Evolutionary conservation across 2,329 filamentous ascomycete species (phyloP).

Genomic region (Rutstroemia sp.): DNA sequence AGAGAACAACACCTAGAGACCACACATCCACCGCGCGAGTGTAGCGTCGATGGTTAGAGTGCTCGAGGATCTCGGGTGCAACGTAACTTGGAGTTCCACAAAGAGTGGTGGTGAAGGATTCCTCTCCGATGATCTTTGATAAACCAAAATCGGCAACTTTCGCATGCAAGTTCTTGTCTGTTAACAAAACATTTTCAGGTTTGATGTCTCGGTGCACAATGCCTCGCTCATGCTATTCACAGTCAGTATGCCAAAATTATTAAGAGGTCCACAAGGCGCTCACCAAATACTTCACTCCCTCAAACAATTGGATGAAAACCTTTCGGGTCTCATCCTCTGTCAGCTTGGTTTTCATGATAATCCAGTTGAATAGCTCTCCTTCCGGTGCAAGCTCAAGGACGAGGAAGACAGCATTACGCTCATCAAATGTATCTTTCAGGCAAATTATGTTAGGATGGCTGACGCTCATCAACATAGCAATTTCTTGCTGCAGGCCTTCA

Average conservation of each 20-base stretch:
- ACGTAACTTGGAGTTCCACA: slow-evolving; percentile 98
- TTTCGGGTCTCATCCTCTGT: slow-evolving; percentile 77
- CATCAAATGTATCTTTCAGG: slow-evolving; percentile 91
- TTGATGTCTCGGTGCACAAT: slow-evolving; percentile 92
- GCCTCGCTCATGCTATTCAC: slow-evolving; percentile 77
- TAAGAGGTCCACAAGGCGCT: slow-evolving; percentile 27
- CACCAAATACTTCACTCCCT: slow-evolving; percentile 92
- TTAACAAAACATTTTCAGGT: slow-evolving; percentile 59
- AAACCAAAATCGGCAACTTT: slow-evolving; percentile 96
- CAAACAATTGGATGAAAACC: slow-evolving; percentile 84
- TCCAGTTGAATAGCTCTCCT: slow-evolving; percentile 93
- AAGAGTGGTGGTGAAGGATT: slow-evolving; percentile 93
- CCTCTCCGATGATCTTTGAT: slow-evolving; percentile 96
- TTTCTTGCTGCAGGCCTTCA: slow-evolving; percentile 87
- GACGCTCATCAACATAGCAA: slow-evolving; percentile 94
- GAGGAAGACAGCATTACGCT: slow-evolving; percentile 82
- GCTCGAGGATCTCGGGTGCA: slow-evolving; percentile 87
- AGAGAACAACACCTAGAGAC: slow-evolving; percentile 95
- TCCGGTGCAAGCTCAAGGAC: slow-evolving; percentile 85
- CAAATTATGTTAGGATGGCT: slow-evolving; percentile 90
- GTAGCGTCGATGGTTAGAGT: slow-evolving; percentile 75
- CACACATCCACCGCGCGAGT: slow-evolving; percentile 93
- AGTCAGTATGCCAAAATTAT: slow-evolving; percentile 24
- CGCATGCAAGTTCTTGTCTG: slow-evolving; percentile 75
- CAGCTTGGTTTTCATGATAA: slow-evolving; percentile 84